phyloP scores from a whole-genome alignment of 176 grass and related monocot genomes.

The Rhipidocladum racemiflorum region DNA sequence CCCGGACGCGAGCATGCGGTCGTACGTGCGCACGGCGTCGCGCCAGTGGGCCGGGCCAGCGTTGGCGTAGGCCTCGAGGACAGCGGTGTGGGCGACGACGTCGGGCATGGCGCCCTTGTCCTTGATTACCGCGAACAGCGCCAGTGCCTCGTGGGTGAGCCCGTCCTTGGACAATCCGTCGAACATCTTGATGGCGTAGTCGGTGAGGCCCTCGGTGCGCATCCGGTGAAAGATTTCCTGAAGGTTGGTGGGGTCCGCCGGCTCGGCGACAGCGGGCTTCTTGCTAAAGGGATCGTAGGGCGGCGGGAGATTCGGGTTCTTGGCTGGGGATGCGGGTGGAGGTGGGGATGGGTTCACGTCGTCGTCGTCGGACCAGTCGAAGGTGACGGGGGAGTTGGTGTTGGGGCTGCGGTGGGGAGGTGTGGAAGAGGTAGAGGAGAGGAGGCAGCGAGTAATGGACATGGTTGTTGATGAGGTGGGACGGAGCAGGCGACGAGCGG shows the following conservation, averaged over 20 bases:
- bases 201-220: constrained; percentile 77
- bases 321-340: constrained; percentile 4
- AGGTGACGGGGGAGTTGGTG: constrained; percentile 70
- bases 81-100: constrained; percentile 80
- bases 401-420: constrained; percentile 29
- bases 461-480: background rate
- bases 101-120: constrained; percentile 86
- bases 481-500: background rate
- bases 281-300: constrained; percentile 85
- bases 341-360: constrained; percentile 19
- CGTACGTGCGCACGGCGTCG: constrained; percentile 62
- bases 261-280: constrained; percentile 43
- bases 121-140: constrained; percentile 70
- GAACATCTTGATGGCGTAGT: constrained; percentile 98
- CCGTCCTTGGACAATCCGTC: constrained; percentile 92
- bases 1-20: constrained; percentile 70
- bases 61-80: constrained; percentile 71
- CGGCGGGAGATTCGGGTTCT: constrained; percentile 43
- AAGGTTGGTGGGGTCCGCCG: constrained; percentile 65
- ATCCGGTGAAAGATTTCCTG: constrained; percentile 81
- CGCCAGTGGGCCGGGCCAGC: constrained; percentile 60
- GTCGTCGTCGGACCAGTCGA: constrained; percentile 79
- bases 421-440: constrained; percentile 13
- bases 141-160: constrained; percentile 71
- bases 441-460: background rate